phyloP scores from a whole-genome alignment of 2,329 filamentous ascomycete genomes.

The Thelonectria blattea region DNA sequence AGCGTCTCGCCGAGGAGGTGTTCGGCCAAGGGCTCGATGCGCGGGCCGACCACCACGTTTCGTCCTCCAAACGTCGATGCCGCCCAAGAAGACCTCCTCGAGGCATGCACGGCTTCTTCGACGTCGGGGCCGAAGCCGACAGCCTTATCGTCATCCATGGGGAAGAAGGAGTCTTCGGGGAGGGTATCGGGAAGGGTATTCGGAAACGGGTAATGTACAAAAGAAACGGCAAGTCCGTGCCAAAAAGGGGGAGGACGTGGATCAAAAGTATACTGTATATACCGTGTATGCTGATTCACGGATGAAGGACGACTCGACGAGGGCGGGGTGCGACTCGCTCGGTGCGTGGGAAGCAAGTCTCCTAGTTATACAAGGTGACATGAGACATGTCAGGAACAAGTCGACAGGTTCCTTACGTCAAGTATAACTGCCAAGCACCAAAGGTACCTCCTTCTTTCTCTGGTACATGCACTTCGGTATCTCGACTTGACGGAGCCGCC shows the following conservation, averaged over 20 bases:
- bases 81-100: conserved; percentile 33
- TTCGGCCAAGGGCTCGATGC: conserved; percentile 55
- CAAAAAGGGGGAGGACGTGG: neutral
- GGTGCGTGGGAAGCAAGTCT: neutral
- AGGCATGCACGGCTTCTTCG: conserved; percentile 28
- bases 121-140: conserved; percentile 24
- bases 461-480: neutral
- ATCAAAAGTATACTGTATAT: neutral
- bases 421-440: neutral
- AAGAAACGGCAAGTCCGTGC: no score
- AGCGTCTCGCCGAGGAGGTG: conserved; percentile 43
- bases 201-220: neutral
- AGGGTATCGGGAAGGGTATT: neutral
- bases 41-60: conserved; percentile 54
- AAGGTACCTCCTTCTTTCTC: neutral
- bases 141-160: conserved; percentile 32
- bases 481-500: neutral
- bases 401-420: neutral
- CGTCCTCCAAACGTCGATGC: conserved; percentile 48
- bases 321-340: neutral
- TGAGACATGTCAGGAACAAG: neutral
- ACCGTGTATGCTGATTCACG: neutral
- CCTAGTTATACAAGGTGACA: neutral
- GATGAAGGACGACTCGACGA: neutral
- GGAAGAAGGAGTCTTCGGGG: neutral